Conservation (phyloP, 768 basidiomycete species). For the Rhizopogon rudus region DNA sequence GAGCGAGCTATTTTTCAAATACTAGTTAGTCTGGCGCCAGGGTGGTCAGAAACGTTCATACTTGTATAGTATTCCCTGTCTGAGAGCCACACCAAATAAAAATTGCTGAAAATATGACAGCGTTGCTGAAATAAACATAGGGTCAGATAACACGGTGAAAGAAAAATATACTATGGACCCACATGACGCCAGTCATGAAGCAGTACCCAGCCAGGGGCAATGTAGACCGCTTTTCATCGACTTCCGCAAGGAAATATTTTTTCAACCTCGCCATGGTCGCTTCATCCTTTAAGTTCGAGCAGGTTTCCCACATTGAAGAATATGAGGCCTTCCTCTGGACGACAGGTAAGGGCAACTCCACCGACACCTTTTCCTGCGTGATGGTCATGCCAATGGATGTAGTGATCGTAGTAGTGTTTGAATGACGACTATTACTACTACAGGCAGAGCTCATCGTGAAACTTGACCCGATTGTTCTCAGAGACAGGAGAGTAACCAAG, state of each 20-base stretch:
- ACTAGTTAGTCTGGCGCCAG: conserved; percentile 1
- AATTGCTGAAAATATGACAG: conserved; percentile 65
- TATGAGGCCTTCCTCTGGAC: not conserved
- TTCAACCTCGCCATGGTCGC: conserved; percentile 2
- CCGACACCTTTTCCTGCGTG: not conserved
- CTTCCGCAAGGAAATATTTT: conserved; percentile 3
- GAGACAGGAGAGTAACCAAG: not conserved
- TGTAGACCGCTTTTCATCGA: conserved; percentile 26
- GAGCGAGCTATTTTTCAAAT: conserved; percentile 47
- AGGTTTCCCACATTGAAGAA: not conserved
- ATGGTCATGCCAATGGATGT: not conserved
- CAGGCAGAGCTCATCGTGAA: not conserved
- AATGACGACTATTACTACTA: too few relatives aligned
- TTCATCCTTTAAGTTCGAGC: not conserved
- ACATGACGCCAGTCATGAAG: conserved; percentile 75
- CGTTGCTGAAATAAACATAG: conserved; percentile 38
- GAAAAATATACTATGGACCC: conserved; percentile 17
- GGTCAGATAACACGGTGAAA: not conserved
- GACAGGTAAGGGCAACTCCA: conserved; percentile 4
- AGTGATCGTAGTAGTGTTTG: not conserved
- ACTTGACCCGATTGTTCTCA: not conserved
- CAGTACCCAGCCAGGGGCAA: conserved; percentile 55
- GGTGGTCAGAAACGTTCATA: conserved; percentile 19
- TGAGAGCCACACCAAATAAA: conserved; percentile 83
- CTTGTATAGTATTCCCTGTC: conserved; percentile 67